Evolutionary conservation across 495 filamentous ascomycete genomes (phyloP).

Genomic region (Collariella sp.): DNA sequence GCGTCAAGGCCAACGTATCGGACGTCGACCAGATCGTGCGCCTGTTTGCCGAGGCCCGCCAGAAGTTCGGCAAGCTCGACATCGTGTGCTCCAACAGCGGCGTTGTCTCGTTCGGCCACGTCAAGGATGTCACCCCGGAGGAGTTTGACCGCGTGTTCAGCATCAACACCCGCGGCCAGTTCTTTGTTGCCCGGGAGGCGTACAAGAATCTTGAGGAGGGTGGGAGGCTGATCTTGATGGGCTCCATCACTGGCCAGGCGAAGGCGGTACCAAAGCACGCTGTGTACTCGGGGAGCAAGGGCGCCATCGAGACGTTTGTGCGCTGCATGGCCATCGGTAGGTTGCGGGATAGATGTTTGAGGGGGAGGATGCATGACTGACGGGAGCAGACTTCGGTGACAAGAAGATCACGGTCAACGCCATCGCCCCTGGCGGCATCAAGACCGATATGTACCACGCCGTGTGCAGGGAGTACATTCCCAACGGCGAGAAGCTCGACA

Average conservation of each 20-base stretch:
- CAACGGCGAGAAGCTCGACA: slow-evolving; percentile 39
- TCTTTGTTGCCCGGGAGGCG: slow-evolving; percentile 68
- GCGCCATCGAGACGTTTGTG: slow-evolving; percentile 32
- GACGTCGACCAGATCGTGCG: slow-evolving; percentile 53
- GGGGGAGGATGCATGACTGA: not conserved
- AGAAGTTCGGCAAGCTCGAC: slow-evolving; percentile 55
- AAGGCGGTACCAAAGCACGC: slow-evolving; percentile 56
- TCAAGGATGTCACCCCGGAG: slow-evolving; percentile 64
- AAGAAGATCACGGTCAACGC: slow-evolving; percentile 55
- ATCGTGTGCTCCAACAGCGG: slow-evolving; percentile 66
- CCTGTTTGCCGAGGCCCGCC: slow-evolving; percentile 47
- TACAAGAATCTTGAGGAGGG: slow-evolving; percentile 53
- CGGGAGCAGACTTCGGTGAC: slow-evolving; percentile 28
- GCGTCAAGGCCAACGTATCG: slow-evolving; percentile 68
- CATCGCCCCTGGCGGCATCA: slow-evolving; percentile 58
- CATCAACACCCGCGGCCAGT: slow-evolving; percentile 71
- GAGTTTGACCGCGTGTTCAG: slow-evolving; percentile 72
- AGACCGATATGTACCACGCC: slow-evolving; percentile 62
- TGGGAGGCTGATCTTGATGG: slow-evolving; percentile 55
- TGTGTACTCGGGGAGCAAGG: slow-evolving; percentile 41
- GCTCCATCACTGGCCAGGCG: slow-evolving; percentile 55
- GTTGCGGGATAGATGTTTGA: not conserved
- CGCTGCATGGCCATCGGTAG: slow-evolving; percentile 29
- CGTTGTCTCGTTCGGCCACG: slow-evolving; percentile 53
- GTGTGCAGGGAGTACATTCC: slow-evolving; percentile 60